Evolutionary conservation across 352 stramenopile species (phyloP).

Genomic region (Pythium brachiatum): DNA sequence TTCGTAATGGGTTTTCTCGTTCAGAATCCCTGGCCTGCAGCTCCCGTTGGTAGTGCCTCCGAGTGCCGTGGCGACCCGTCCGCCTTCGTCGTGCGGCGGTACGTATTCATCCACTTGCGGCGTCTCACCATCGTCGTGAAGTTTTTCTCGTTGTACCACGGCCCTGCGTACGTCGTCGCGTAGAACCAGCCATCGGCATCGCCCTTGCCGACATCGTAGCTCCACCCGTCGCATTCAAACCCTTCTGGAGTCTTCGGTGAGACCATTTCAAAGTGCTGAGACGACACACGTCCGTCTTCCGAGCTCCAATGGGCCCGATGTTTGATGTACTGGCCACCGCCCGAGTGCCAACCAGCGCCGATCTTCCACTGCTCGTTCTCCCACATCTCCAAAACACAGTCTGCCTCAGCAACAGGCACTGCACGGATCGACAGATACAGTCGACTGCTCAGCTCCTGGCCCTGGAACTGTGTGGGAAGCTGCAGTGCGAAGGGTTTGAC

Average conservation of each 20-base stretch:
- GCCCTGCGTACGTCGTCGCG: conserved; percentile 30
- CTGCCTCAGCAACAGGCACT: conserved; percentile 19
- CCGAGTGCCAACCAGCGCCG: conserved; percentile 27
- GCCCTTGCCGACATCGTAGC: conserved; percentile 28
- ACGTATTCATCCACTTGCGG: conserved; percentile 28
- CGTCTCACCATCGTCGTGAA: conserved; percentile 24
- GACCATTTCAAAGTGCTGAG: conserved; percentile 24
- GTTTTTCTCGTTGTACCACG: conserved; percentile 33
- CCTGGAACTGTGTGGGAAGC: conserved; percentile 13
- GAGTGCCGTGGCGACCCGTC: conserved; percentile 9
- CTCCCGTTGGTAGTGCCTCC: neutral
- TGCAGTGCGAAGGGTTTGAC: conserved; percentile 20
- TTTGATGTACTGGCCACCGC: conserved; percentile 8
- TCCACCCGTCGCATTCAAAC: conserved; percentile 28
- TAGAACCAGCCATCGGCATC: conserved; percentile 45
- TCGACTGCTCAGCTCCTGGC: conserved; percentile 4
- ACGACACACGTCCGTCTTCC: conserved; percentile 28
- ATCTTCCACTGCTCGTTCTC: conserved; percentile 40
- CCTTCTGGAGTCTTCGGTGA: conserved; percentile 20
- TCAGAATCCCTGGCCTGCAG: neutral
- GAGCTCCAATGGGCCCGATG: conserved; percentile 27
- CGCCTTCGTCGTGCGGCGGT: neutral
- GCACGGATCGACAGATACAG: conserved; percentile 28
- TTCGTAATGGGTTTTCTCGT: no score
- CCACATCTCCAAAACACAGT: conserved; percentile 31